Conservation (phyloP, 2,329 filamentous ascomycete species). For the Dothideomycetes sp. region DNA sequence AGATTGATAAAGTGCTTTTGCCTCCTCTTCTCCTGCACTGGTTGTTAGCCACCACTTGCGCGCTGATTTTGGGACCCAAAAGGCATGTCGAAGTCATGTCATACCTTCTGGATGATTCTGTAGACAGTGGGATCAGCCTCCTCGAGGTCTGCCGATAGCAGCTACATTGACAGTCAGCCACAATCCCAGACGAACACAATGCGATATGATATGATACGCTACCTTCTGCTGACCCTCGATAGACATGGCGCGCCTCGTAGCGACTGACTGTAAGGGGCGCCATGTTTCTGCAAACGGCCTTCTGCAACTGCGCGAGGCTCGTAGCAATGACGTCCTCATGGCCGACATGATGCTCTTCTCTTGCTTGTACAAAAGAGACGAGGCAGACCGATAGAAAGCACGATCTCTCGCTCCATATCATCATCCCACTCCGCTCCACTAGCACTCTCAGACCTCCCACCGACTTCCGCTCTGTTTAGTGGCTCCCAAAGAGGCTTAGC, state of each 20-base stretch:
- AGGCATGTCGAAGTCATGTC: conserved; percentile 16
- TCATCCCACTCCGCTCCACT: conserved; percentile 6
- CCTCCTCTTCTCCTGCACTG: conserved; percentile 74
- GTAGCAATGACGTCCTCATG: conserved; percentile 29
- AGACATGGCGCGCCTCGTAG: conserved; percentile 34
- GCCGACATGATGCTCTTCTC: conserved; percentile 36
- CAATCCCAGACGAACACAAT: too few species aligned
- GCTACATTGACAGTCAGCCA: conserved; percentile 39
- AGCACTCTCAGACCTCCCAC: background rate
- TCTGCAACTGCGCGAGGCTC: conserved; percentile 27
- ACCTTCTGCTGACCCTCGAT: conserved; percentile 42
- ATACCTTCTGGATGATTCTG: conserved; percentile 85
- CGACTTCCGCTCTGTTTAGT: too few species aligned
- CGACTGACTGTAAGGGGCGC: conserved; percentile 23
- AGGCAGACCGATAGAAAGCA: too few species aligned
- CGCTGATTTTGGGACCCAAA: background rate
- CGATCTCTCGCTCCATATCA: background rate
- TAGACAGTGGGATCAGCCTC: conserved; percentile 81
- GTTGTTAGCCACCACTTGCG: conserved; percentile 10
- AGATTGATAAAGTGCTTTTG: conserved; percentile 99
- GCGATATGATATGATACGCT: too few species aligned
- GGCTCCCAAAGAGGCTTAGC: background rate
- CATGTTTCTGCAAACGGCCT: conserved; percentile 23
- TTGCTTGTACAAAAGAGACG: conserved; percentile 16
- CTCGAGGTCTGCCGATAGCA: conserved; percentile 69